Evolutionary conservation across 164 flowering plant genomes (phyloP).

Genomic region (Vitis riparia): DNA sequence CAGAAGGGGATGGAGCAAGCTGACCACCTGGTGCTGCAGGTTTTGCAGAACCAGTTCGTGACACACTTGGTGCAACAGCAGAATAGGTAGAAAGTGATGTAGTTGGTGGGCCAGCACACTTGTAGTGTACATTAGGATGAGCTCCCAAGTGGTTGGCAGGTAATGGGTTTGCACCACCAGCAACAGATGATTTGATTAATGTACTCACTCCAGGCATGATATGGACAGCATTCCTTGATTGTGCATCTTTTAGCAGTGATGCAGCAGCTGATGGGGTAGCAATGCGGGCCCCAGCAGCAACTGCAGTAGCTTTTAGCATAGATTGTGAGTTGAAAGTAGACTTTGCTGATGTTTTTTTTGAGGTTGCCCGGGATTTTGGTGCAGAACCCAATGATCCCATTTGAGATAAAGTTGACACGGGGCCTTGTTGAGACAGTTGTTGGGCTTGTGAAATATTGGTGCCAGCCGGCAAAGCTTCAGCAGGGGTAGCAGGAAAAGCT

Average conservation of each 20-base stretch:
- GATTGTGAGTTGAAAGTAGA: conserved; percentile 34
- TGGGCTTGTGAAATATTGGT: conserved; percentile 17
- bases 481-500: conserved; percentile 16
- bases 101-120: conserved; percentile 33
- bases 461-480: conserved; percentile 22
- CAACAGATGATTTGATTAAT: conserved; percentile 34
- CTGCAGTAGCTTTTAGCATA: conserved; percentile 73
- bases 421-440: conserved; percentile 26
- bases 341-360: conserved; percentile 32
- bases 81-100: conserved; percentile 22
- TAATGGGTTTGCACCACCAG: conserved; percentile 29
- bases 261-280: conserved; percentile 68
- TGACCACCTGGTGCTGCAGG: conserved; percentile 11
- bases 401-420: conserved; percentile 19
- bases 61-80: conserved; percentile 11
- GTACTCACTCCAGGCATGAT: conserved; percentile 51
- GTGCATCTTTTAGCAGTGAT: conserved; percentile 65
- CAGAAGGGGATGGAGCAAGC: conserved; percentile 11
- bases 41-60: conserved; percentile 21
- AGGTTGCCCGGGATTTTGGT: conserved; percentile 16
- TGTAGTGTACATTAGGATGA: conserved; percentile 48
- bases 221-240: conserved; percentile 61
- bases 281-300: conserved; percentile 94
- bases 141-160: conserved; percentile 22
- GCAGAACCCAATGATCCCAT: conserved; percentile 19